These are phyloP conservation scores for Theileria annulata DNA, from an alignment of 169 alveolate genomes.

Conservation along the genomic window DNA sequence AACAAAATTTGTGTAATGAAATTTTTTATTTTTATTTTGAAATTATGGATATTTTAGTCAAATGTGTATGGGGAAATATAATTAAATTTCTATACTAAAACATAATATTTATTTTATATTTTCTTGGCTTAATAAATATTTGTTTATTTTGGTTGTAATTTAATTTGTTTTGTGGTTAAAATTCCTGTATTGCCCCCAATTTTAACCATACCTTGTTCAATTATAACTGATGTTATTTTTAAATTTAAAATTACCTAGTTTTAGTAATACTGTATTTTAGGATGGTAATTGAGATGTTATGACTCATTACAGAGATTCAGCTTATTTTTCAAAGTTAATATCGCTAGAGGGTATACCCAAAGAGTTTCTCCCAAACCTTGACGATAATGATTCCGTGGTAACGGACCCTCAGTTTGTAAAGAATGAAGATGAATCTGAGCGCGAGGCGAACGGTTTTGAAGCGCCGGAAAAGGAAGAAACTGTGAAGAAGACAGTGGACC, in stretches of 20 bases:
- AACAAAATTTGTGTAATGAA: not conserved
- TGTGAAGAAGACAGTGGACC: not conserved
- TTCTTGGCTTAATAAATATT: not conserved
- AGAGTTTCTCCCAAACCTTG: slow-evolving; percentile 34
- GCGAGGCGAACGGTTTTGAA: slow-evolving; percentile 2
- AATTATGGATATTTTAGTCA: not conserved
- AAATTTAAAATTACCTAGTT: too few relatives aligned
- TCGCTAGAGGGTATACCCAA: slow-evolving; percentile 25
- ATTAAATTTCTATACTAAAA: not conserved
- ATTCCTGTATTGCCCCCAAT: not conserved
- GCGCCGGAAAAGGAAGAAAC: slow-evolving; percentile 13
- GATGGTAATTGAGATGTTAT: not conserved
- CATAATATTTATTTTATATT: too few relatives aligned
- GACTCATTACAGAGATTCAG: slow-evolving; percentile 19
- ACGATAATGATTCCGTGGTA: slow-evolving; percentile 15
- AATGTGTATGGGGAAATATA: not conserved
- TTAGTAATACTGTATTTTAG: not conserved
- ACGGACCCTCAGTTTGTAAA: not conserved
- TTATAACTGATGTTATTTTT: not conserved
- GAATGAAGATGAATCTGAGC: slow-evolving; percentile 15
- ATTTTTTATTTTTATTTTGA: too few relatives aligned
- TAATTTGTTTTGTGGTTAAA: not conserved
- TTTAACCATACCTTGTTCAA: not conserved
- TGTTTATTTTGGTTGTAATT: not conserved
- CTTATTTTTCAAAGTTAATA: slow-evolving; percentile 6